Base-by-base conservation (phyloP, 2,329 filamentous ascomycete species). In the Cladosporium sp. region DNA sequence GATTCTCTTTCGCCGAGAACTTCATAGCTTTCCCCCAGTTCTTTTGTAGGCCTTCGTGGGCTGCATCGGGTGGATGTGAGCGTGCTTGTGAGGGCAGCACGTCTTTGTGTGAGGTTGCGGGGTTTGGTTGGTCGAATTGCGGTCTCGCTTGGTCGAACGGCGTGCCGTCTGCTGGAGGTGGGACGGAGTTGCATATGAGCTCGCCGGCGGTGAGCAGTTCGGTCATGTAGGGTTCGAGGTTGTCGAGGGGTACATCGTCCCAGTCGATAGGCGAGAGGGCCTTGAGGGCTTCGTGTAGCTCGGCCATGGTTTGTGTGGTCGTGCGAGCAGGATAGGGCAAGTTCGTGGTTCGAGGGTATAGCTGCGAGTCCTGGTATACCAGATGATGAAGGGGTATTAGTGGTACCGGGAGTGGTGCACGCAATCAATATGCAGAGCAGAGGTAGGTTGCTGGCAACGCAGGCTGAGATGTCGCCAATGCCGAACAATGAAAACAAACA, bases 21-120 rank as follows among this genome's bases (percentile, higher is more conserved):
- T 92, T 94, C 73, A 93, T 80, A 49, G 92, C 90, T 77, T 96
- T 97, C 51, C 87, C 86, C 93, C 94, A 97, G 78, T 92, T 86
- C 73, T 91, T 91, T 66, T 89, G 88, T n/a, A 97, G 79, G 23
- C 84, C 79, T 30, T 80, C 81, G 34, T 87, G 82, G n/a, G 86
- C 78, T 10, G 83, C 77, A 25, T 84, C 79, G 3, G 84, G 79
- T 1, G 83, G 79, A 39, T 78, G 76, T 58, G 80, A 77, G 60
- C 85, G 82, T 8, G 81, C 84, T 21, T 80, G 73, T 2, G 87
- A 85, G 63, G 83, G 75, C 49, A 82, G 81, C 61, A 88, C 78
- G 67, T 87, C 82, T 54, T 83, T 81, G 36, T 82, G 80, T 68
- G 79, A 82, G 51, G 75, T 74, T 13, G 81, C 83, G 63, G 81